These are phyloP conservation scores for Hemisphaericaspora nanyangensis DNA, from an alignment of 805 yeast species.

Conservation along the genomic window DNA sequence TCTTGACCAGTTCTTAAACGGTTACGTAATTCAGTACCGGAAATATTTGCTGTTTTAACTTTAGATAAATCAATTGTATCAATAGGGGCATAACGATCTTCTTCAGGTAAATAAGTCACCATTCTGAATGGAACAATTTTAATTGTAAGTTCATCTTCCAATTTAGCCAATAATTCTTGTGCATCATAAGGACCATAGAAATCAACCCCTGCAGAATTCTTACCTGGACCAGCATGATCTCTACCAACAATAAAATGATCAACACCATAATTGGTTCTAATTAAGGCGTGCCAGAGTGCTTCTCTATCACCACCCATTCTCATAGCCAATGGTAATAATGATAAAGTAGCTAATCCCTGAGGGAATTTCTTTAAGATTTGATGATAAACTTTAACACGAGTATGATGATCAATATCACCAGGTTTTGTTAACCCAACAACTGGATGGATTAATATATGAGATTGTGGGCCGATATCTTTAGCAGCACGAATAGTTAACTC, in stretches of 20 bases:
- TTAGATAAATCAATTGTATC: slow-evolving; percentile 81
- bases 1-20: slow-evolving; percentile 80
- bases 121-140: slow-evolving; percentile 94
- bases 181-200: slow-evolving; percentile 98
- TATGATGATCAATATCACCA: slow-evolving; percentile 96
- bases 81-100: slow-evolving; percentile 91
- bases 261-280: slow-evolving; percentile 94
- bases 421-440: slow-evolving; percentile 97
- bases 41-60: slow-evolving; percentile 77
- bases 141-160: slow-evolving; percentile 74
- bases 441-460: slow-evolving; percentile 81
- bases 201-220: slow-evolving; percentile 81
- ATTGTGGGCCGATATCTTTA: slow-evolving; percentile 79
- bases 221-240: slow-evolving; percentile 98
- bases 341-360: slow-evolving; percentile 85
- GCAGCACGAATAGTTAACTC: slow-evolving; percentile 96
- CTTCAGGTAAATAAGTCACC: slow-evolving; percentile 95
- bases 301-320: slow-evolving; percentile 99
- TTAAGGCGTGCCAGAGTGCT: slow-evolving; percentile 97
- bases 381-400: slow-evolving; percentile 92
- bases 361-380: slow-evolving; percentile 92
- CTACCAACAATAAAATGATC: slow-evolving; percentile 97
- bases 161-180: slow-evolving; percentile 77
- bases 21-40: slow-evolving; percentile 92
- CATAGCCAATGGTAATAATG: slow-evolving; percentile 92